phyloP scores from a whole-genome alignment of 768 basidiomycete species.

The Suillus subluteus region DNA sequence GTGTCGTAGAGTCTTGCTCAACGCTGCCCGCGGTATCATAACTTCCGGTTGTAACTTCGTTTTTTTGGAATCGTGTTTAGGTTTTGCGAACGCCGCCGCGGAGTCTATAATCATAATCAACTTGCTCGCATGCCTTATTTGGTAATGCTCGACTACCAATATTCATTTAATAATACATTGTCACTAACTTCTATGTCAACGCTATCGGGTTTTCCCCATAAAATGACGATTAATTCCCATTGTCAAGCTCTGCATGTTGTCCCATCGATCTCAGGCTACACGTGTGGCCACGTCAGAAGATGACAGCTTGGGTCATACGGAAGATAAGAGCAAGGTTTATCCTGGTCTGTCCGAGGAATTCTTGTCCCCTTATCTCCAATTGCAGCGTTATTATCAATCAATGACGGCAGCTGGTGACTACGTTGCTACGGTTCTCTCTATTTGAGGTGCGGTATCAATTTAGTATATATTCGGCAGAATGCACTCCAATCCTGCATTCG shows the following conservation, averaged over 20 bases:
- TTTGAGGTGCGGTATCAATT: neutral
- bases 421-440: too few relatives aligned
- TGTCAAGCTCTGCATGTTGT: neutral
- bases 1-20: conserved; percentile 31
- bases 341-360: neutral
- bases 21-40: conserved; percentile 23
- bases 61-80: neutral
- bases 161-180: too few relatives aligned
- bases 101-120: neutral
- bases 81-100: neutral
- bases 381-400: neutral
- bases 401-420: too few relatives aligned
- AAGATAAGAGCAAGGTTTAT: conserved; percentile 1
- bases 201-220: too few relatives aligned
- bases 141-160: neutral
- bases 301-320: neutral
- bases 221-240: too few relatives aligned
- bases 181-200: too few relatives aligned
- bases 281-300: neutral
- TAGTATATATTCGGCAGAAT: conserved; percentile 4
- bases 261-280: too few relatives aligned
- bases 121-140: neutral
- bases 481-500: neutral
- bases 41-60: neutral
- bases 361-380: conserved; percentile 1